Evolutionary conservation across 208 protist species (phyloP).

Genomic region (Blastocrithidia nonstop): DNA sequence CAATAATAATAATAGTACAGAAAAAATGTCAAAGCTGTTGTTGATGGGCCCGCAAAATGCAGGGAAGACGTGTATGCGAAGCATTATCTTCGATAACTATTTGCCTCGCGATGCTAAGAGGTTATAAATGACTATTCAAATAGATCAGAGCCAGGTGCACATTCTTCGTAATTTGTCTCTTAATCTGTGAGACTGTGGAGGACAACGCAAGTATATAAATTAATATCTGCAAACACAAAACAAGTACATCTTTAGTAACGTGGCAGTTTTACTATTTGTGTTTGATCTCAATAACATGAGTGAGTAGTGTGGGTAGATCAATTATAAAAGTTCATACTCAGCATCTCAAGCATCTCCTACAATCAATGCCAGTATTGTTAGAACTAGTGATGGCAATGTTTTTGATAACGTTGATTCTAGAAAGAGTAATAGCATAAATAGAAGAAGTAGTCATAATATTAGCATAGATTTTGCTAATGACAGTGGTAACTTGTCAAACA

Average conservation of each 20-base stretch:
- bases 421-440: too few relatives aligned
- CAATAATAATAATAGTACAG: too few relatives aligned
- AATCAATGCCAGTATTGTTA: background rate
- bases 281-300: slow-evolving; percentile 95
- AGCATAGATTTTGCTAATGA: too few relatives aligned
- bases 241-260: slow-evolving; percentile 98
- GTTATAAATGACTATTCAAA: slow-evolving; percentile 91
- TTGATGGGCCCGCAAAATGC: slow-evolving; percentile 91
- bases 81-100: slow-evolving; percentile 99
- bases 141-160: slow-evolving; percentile 96
- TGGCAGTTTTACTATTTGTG: slow-evolving; percentile 98
- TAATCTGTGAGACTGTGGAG: slow-evolving; percentile 99
- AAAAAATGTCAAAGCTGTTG: slow-evolving; percentile 89
- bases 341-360: too few relatives aligned
- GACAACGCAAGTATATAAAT: slow-evolving; percentile 96
- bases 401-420: too few relatives aligned
- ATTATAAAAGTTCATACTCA: slow-evolving; percentile 6
- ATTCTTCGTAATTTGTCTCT: slow-evolving; percentile 98
- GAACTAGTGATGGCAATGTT: slow-evolving; percentile 5
- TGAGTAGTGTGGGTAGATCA: too few relatives aligned
- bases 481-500: too few relatives aligned
- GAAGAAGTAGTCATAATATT: slow-evolving; percentile 8
- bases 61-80: slow-evolving; percentile 98
- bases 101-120: slow-evolving; percentile 89
- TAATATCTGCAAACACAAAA: slow-evolving; percentile 95